Evolutionary conservation across 2,329 filamentous ascomycete genomes (phyloP).

Genomic region (Dactylellina drechsleri): DNA sequence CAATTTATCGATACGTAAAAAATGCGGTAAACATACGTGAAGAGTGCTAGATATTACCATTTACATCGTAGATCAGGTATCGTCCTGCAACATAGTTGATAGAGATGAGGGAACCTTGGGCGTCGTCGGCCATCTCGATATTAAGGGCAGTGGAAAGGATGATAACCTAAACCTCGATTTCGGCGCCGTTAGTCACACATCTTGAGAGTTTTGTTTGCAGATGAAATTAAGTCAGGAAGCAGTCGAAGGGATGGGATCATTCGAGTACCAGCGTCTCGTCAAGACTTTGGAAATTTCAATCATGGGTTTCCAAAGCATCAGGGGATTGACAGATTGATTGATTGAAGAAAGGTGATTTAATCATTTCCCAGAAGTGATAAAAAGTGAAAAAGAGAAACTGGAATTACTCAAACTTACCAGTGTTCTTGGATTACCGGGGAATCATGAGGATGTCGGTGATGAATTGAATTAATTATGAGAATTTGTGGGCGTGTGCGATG

Average conservation of each 20-base stretch:
- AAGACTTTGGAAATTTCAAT: constrained; percentile 48
- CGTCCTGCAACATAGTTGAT: constrained; percentile 83
- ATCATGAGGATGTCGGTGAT: neutral
- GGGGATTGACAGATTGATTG: constrained; percentile 55
- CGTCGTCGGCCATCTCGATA: constrained; percentile 63
- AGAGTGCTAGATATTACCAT: constrained; percentile 73
- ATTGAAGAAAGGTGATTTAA: constrained; percentile 53
- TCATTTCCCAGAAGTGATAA: constrained; percentile 33
- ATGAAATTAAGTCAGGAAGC: constrained; percentile 54
- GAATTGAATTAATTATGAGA: neutral
- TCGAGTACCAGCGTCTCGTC: constrained; percentile 46
- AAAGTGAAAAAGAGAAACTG: too few species aligned
- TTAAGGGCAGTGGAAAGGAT: neutral
- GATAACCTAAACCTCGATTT: neutral
- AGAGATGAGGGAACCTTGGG: constrained; percentile 66
- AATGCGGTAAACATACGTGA: constrained; percentile 11
- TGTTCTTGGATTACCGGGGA: too few species aligned
- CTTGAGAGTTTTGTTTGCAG: too few species aligned
- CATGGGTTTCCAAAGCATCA: constrained; percentile 44
- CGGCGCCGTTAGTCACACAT: neutral
- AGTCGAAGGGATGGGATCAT: constrained; percentile 57
- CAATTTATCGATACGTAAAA: neutral
- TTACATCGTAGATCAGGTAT: constrained; percentile 89
- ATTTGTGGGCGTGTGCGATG: neutral
- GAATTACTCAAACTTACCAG: too few species aligned